Evolutionary conservation across 176 grass and related monocot species (phyloP), one percentile per base, ranked within the genome.

Genomic region (Paspalum notatum): DNA sequence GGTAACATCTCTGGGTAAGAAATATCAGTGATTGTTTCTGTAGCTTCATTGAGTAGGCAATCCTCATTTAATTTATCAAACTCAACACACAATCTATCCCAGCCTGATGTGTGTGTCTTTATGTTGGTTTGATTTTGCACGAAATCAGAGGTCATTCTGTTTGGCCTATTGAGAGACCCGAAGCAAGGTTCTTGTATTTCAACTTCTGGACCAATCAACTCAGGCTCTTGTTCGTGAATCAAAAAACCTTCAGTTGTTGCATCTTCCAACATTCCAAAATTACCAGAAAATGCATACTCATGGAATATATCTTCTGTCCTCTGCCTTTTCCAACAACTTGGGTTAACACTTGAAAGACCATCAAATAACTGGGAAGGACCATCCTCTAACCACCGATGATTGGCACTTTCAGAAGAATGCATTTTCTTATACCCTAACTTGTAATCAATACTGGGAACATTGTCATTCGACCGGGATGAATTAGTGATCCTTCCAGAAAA

Each of bases 21-120:
- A 87, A 83, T 53, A 71, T 67, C 60, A 79, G 44, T 6, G 4
- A 66, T 55, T 77, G 38, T 45, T 72, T 82, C 40, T 66, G 42
- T 68, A 41, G 12, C 39, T 46, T 94, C 80, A 62, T 61, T 44
- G 74, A 75, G 63, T 46, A 86, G 49, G 56, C 42, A 68, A 59
- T 82, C 80, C 58, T 55, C 85, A 74, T 88, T 85, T 62, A 64
- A 70, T 56, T 78, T 68, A 69, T 66, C 81, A 84, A 88, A 66
- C 20, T 87, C 61, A 49, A 65, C 27, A 82, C 56, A 72, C 47
- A 70, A 82, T 54, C 53, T 82, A 83, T 68, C 80, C 72, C 51
- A 53, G 68, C 75, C 21, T 62, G 84, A 79, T 48, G 22, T 62
- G 60, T 45, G 76, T 82, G 40, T 11, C 37, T 85, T 71, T 40